Conservation (phyloP, 805 yeast genomes). For the Lipomyces oligophaga region DNA sequence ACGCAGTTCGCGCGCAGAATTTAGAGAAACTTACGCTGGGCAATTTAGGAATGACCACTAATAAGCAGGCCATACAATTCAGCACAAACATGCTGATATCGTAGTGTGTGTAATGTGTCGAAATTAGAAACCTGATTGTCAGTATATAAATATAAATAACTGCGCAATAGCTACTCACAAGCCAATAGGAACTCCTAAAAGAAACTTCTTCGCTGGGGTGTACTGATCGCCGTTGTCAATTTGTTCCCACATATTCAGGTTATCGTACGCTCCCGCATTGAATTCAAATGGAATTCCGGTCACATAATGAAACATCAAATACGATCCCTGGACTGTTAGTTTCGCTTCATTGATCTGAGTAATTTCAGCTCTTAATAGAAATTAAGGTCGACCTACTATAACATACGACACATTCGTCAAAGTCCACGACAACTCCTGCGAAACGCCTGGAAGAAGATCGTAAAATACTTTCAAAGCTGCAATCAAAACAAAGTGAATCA, state of each 20-base stretch:
- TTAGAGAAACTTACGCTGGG: constrained; percentile 43
- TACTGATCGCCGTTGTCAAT: constrained; percentile 93
- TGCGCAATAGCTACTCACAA: constrained; percentile 37
- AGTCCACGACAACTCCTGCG: constrained; percentile 87
- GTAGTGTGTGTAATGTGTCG: constrained; percentile 87
- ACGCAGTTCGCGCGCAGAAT: neutral
- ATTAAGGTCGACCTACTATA: constrained; percentile 36
- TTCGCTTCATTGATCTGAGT: neutral
- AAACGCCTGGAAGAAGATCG: constrained; percentile 75
- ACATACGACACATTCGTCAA: constrained; percentile 86
- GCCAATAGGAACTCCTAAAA: constrained; percentile 87
- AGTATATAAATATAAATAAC: neutral
- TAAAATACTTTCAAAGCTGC: constrained; percentile 67
- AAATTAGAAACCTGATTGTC: constrained; percentile 53
- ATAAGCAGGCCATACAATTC: constrained; percentile 74
- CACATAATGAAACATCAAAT: constrained; percentile 92
- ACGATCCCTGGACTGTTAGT: constrained; percentile 51
- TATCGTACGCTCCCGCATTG: constrained; percentile 93
- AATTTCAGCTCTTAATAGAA: neutral
- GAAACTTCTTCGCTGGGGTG: constrained; percentile 92
- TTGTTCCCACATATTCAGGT: constrained; percentile 98
- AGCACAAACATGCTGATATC: constrained; percentile 72
- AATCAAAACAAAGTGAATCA: constrained; percentile 81
- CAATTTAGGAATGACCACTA: constrained; percentile 87
- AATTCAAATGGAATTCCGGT: constrained; percentile 98